Base-by-base conservation (phyloP, 768 basidiomycete species). In the Kwoniella dejecticola region DNA sequence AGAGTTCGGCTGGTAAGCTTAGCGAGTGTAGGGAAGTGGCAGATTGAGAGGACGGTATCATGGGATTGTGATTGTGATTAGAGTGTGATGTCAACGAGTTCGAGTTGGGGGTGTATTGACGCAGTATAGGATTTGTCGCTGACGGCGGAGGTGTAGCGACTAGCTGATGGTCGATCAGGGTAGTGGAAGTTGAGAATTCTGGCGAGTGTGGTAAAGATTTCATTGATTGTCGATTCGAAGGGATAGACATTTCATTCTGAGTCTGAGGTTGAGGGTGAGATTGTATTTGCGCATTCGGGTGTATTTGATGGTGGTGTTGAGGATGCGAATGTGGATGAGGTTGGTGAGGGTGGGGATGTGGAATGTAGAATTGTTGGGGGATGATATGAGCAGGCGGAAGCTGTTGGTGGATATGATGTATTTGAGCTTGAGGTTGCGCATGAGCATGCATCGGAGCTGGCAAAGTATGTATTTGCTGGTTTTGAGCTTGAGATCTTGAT, bases 381-480 rank as follows among this genome's bases (percentile, higher is more conserved):
- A 52, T 27, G 12, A 24, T 24, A 49, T 62, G 60, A 21, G 48
- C 38, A n/a, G 24, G 23, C 11, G 40, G 44, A 1, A 26, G 36
- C 41, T 57, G 55, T 26, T 60, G 48, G 33, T 46, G 44, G 15
- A 29, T 8, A 47, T 40, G 41, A 4, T 58, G 57, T 24, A 29
- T 31, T 48, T 58, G 57, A 31, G 36, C 52, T 36, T 62, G 57
- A 36, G 29, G 8, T 1, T 48, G n/a, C 41, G n/a, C 21, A 19
- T 54, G 52, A 6, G 31, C 23, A 7, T 4, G 42, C n/a, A 29
- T 29, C 10, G 10, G 44, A 3, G 24, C 4, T 26, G 30, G 33
- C n/a, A 38, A 4, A 6, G 11, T 47, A 21, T 29, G 36, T n/a
- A 36, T 27, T 40, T 29, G 21, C 19, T 40, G 48, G 15, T 15